Conservation (phyloP, 2,329 filamentous ascomycete species). For the Cytospora leucostoma region DNA sequence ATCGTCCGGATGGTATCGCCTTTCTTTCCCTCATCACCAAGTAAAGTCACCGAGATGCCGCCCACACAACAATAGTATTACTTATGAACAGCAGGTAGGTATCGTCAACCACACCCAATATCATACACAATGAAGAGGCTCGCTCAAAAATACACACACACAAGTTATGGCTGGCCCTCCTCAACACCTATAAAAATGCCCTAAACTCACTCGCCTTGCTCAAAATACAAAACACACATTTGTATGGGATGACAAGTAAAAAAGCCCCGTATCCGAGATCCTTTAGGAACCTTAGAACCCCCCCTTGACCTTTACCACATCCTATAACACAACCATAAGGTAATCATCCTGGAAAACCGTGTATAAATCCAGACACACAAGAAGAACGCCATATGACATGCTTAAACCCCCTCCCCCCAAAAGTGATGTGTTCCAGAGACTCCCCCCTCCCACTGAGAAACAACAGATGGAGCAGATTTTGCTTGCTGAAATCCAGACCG, state of each 20-base stretch:
- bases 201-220: slow-evolving; percentile 1
- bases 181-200: slow-evolving; percentile 3
- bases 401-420: background rate
- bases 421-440: background rate
- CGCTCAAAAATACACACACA: background rate
- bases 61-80: background rate
- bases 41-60: background rate
- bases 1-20: background rate
- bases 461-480: slow-evolving; percentile 2
- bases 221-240: background rate
- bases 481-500: slow-evolving; percentile 1
- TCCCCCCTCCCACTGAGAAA: background rate
- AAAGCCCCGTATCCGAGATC: background rate
- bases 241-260: background rate
- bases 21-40: too few relatives aligned
- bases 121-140: background rate
- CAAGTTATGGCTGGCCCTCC: background rate
- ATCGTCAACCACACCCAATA: background rate
- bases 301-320: background rate
- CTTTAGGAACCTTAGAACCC: background rate
- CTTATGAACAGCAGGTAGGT: background rate
- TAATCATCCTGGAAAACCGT: background rate
- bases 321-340: background rate
- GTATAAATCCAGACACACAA: background rate
- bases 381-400: slow-evolving; percentile 4